Base-by-base conservation (phyloP, 352 stramenopile genomes). In the Pythium folliculosum region DNA sequence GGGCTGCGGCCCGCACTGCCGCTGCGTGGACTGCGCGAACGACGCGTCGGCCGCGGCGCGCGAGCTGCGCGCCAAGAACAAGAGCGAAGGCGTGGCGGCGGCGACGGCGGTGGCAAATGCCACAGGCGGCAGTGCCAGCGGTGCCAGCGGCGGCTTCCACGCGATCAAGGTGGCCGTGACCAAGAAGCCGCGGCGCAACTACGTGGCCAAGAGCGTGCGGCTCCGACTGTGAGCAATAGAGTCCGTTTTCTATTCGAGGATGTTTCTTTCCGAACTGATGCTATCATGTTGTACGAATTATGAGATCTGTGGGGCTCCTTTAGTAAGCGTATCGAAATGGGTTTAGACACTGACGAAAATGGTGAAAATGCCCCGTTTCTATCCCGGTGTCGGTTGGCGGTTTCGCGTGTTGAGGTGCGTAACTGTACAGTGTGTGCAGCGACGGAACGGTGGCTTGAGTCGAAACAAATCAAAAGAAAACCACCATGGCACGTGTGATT, bases 1-100 rank as follows among this genome's bases (percentile, higher is more conserved):
- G 54, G 84, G 72, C 77, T 98, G 97, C 71, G 95, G 92, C 8
- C 76, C 80, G 22, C 84, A 94, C 64, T 99, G 97, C 75, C 97
- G 97, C 69, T 99, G 97, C 73, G 77, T 84, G 50, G 92, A 99
- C 61, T 99, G 96, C 77, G 84, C 92, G 60, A 99, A 99, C 80
- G 76, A 92, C 60, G 49, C 79, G 13, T 72, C 73, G 43, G 17
- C 48, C 8, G 57, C 73, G 5, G 77, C 77, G 19, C 62, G 64
- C 16, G 73, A 81, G 35, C 51, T 78, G 16, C 71, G 79, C 27
- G 67, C 10, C 3, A 81, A 80, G 45, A 60, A 35, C 50, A 71
- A 56, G 56, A 43, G 38, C 43, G 63, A 53, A 35, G n/a, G 21
- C 30, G 48, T 5, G 75, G 5, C 25, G 6, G 65, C 19, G 23